Evolutionary conservation across 805 yeast species (phyloP), one percentile per base, ranked within the genome.

Genomic region (Starmerella sp.): DNA sequence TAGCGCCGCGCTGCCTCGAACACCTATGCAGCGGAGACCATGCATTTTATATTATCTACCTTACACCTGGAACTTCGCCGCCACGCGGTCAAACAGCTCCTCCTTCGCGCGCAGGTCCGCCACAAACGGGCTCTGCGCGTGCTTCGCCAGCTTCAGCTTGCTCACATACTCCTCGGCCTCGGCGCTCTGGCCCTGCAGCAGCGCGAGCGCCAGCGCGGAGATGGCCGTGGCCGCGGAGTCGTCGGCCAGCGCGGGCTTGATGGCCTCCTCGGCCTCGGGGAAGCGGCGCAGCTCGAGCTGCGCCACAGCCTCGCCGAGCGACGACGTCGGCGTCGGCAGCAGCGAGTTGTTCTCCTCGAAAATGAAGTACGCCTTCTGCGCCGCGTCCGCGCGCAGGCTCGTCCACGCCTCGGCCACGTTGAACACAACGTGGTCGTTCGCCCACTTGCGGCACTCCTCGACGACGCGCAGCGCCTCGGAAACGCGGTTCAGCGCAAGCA

Each of bases 331-430:
- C 10, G 65, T 49, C 6, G 61, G 55, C 13, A 39, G 49, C 45
- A 60, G 44, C 32, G 62, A 61, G 47, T 61, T 61, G 55, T 85
- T 73, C 70, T 91, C 98, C 69, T 91, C 97, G 54, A 67, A 73
- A 34, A 73, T 71, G 58, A 73, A 73, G 62, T 61, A 73, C 4
- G 76, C 74, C 51, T 65, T 65, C 56, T 71, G 75, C 36, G 70
- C 71, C 35, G 67, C 57, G 13, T 64, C 65, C 22, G 58, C 61
- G n/a, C 71, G 71, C 73, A 77, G 71, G 54, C 77, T 73, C 11
- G 75, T 69, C 81, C 90, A 86, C 14, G 95, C 81, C 67, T 87
- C 95, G 34, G 88, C 79, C 35, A 88, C 76, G 62, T 87, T 90
- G 67, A 79, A 80, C 48, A 86, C 78, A 37, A 90, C 77, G 60